Base-by-base conservation (phyloP, 2,329 filamentous ascomycete species). In the Aspergillus sp. region DNA sequence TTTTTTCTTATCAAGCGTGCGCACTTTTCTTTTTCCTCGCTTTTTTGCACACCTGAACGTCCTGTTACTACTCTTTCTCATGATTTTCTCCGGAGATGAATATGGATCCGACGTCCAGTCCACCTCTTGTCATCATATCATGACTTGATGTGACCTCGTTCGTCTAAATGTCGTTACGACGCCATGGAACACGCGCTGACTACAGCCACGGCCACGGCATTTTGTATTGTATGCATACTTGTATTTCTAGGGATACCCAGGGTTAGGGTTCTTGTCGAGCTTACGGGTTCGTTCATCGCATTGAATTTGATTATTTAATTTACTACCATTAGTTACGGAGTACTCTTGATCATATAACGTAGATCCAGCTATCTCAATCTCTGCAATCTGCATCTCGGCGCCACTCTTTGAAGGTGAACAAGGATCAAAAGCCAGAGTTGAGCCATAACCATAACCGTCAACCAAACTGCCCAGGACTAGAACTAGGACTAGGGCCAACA, bases 1-100 rank as follows among this genome's bases (percentile, higher is more conserved):
- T 40, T 52, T 53, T 15, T 57, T 45, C 45, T 58, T 56, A 45
- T 45, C 53, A 57, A 60, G 56, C 59, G 57, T 64, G 49, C 27
- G 40, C 37, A 55, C 52, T 59, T 27, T 52, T 41, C 56, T 58
- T 52, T 39, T 23, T 23, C 56, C 52, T 58, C 14, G 19, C 41
- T 39, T 54, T 40, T 23, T 37, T 4, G 21, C 40, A 47, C 48
- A 21, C 35, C 41, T 44, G 40, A 15, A 23, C 4, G 43, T 12
- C 6, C 40, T 17, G 40, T 23, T 44, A 11, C 44, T 50, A 56
- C 21, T 56, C n/a, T 35, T 52, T 45, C 12, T 52, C 46, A 47
- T 54, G 31, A 40, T 17, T 47, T 21, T 47, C 17, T n/a, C n/a
- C n/a, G 46, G 27, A 39, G 49, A 43, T 40, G 49, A 23, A 17